Conservation (phyloP, 2,329 filamentous ascomycete species). For the Xylogone sp. region DNA sequence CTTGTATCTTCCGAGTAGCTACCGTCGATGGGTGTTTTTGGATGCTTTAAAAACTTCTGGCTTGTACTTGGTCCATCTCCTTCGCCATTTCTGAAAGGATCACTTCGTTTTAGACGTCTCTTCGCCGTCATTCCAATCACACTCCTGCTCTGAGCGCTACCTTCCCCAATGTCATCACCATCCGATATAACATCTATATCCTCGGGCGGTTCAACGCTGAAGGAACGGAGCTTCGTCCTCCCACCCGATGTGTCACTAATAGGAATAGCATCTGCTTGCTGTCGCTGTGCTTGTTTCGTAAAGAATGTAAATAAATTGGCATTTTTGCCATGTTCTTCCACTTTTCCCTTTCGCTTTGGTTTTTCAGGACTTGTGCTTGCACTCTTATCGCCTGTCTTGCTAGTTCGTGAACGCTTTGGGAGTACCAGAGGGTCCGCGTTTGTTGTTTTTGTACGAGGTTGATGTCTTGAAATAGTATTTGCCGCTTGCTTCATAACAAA, state of each 20-base stretch:
- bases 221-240: constrained; percentile 30
- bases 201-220: constrained; percentile 12
- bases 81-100: constrained; percentile 21
- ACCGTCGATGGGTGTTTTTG: constrained; percentile 17
- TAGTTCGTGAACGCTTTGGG: constrained; percentile 23
- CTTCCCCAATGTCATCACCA: constrained; percentile 48
- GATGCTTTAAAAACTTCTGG: constrained; percentile 49
- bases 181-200: constrained; percentile 46
- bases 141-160: constrained; percentile 47
- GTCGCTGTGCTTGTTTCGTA: constrained; percentile 54
- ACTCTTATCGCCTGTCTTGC: constrained; percentile 23
- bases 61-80: constrained; percentile 32
- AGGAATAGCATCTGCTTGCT: constrained; percentile 16
- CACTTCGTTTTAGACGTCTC: constrained; percentile 44
- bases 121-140: constrained; percentile 52
- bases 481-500: constrained; percentile 16
- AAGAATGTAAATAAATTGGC: constrained; percentile 57
- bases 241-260: constrained; percentile 5
- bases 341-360: constrained; percentile 32
- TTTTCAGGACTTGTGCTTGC: constrained; percentile 44
- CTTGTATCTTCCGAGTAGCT: constrained; percentile 49
- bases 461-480: constrained; percentile 21
- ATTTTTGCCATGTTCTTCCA: constrained; percentile 48
- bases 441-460: constrained; percentile 21
- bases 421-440: constrained; percentile 23